phyloP scores from a whole-genome alignment of 2,329 filamentous ascomycete genomes.

The Clarireedia paspali region DNA sequence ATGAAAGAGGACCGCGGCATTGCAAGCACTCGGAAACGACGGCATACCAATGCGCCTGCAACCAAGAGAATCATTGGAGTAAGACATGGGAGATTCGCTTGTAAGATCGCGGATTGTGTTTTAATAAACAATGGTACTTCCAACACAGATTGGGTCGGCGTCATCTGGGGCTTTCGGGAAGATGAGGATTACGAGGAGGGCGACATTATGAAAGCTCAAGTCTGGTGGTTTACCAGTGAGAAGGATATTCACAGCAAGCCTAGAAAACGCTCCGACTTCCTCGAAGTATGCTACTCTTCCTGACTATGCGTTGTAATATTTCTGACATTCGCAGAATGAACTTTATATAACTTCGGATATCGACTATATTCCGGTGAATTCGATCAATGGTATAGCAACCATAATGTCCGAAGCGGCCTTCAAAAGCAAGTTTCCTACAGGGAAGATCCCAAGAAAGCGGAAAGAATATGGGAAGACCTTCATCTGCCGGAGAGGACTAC shows the following conservation, averaged over 20 bases:
- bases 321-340: conserved; percentile 56
- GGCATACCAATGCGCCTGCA: conserved; percentile 21
- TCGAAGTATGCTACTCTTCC: conserved; percentile 44
- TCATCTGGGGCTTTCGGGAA: conserved; percentile 74
- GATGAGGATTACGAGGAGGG: conserved; percentile 73
- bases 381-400: conserved; percentile 82
- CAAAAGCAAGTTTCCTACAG: conserved; percentile 60
- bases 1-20: conserved; percentile 13
- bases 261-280: conserved; percentile 73
- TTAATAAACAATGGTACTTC: conserved; percentile 80
- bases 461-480: conserved; percentile 80
- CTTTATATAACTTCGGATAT: conserved; percentile 84
- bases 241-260: conserved; percentile 78
- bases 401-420: conserved; percentile 70
- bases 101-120: conserved; percentile 73
- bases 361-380: conserved; percentile 78
- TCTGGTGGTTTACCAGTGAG: conserved; percentile 91
- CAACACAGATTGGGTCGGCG: conserved; percentile 85
- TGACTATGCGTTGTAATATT: not conserved
- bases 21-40: conserved; percentile 13
- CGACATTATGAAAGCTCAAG: conserved; percentile 30
- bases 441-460: conserved; percentile 64
- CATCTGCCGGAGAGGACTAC: conserved; percentile 82
- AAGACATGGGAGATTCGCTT: conserved; percentile 69
- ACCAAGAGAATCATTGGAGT: conserved; percentile 63